Evolutionary conservation across 371 early-diverging fungal species (phyloP).

Genomic region (Mucor mucedo): DNA sequence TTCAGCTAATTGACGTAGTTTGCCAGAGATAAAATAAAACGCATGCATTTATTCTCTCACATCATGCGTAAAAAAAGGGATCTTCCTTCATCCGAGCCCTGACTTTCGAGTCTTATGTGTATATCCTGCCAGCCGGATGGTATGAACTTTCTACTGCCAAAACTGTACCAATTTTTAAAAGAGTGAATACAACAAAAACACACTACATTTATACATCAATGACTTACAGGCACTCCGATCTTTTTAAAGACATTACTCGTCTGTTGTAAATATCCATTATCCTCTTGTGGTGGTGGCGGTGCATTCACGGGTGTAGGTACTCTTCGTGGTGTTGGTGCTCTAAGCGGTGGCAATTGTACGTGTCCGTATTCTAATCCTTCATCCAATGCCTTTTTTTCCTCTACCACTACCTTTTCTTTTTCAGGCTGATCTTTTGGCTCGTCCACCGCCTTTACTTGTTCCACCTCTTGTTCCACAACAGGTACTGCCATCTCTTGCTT

Average conservation of each 20-base stretch:
- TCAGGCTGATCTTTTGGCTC: neutral
- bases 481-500: neutral
- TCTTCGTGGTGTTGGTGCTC: conserved; percentile 2
- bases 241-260: conserved; percentile 21
- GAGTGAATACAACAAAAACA: no score
- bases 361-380: conserved; percentile 24
- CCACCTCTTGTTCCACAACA: neutral
- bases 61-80: no score
- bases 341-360: conserved; percentile 14
- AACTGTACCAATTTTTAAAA: neutral
- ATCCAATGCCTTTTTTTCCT: conserved; percentile 7
- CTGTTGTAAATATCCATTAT: conserved; percentile 19
- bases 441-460: neutral
- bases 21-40: no score
- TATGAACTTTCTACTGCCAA: no score
- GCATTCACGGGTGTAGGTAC: neutral
- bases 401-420: neutral
- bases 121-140: no score
- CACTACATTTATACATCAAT: neutral
- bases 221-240: conserved; percentile 28
- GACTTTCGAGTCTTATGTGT: no score
- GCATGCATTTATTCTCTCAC: no score
- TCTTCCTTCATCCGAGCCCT: no score
- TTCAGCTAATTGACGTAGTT: no score
- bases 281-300: neutral